A percentile compares a stretch with the other conserved stretches of the same genome.
Evolutionary conservation across 23 red algal genomes (phyloP).

Genomic region (Gracilaria gracilis): DNA sequence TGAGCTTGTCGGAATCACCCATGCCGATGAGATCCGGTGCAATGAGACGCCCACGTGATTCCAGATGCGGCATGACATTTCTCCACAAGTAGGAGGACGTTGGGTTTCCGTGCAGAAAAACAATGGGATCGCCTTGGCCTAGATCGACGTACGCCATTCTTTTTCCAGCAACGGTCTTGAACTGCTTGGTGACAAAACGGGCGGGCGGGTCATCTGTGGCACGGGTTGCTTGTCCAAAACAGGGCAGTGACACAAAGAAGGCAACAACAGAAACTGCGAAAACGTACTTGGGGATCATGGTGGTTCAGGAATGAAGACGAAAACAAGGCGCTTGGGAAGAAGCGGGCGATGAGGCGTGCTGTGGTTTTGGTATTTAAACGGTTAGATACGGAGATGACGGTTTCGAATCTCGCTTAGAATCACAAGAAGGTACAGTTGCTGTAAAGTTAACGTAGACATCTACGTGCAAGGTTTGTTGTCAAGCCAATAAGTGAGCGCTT

Average conservation of each 20-base stretch:
- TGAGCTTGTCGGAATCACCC: conserved; percentile 55
- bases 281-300: too few species aligned
- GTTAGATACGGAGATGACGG: too few species aligned
- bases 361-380: too few species aligned
- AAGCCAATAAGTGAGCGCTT: too few species aligned
- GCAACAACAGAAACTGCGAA: neutral
- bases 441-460: too few species aligned
- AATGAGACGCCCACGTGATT: conserved; percentile 45
- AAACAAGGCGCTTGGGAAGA: too few species aligned
- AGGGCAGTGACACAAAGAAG: neutral
- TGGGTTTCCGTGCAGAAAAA: conserved; percentile 64
- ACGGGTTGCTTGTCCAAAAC: neutral
- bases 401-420: too few species aligned
- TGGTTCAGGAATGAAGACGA: too few species aligned
- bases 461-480: too few species aligned
- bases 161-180: conserved; percentile 25
- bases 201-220: conserved; percentile 20
- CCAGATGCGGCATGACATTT: conserved; percentile 56
- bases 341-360: too few species aligned
- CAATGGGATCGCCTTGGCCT: conserved; percentile 51
- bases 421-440: too few species aligned
- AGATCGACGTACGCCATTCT: conserved; percentile 64
- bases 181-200: conserved; percentile 51
- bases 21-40: conserved; percentile 67
- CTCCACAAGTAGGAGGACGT: conserved; percentile 64